Base-by-base conservation (phyloP, 176 grass and related monocot genomes). In the Rhynchospora tenuis region DNA sequence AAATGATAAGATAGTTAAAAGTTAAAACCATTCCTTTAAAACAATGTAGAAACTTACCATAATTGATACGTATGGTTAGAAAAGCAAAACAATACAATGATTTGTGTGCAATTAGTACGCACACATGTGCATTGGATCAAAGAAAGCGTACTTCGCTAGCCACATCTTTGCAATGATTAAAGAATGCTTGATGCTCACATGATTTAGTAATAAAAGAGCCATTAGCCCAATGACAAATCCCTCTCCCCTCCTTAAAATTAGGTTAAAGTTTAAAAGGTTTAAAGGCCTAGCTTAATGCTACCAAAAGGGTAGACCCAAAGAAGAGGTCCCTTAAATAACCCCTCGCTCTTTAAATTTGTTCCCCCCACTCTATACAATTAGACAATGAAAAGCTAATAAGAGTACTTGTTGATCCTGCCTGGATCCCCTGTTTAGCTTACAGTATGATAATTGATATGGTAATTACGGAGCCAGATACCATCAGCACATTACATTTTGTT, bases 341-440 rank as follows among this genome's bases (percentile, higher is more conserved):
- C 38, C 55, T 72, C 15, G 47, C 71, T 52, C 79, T 75, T 87
- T 52, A 31, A 56, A 56, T 77, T 87, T 87, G 85, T 82, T 62
- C 85, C 85, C 79, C 58, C 57, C 50, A 80, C 68, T 85, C 60
- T 79, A 83, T 69, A 85, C 61, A 86, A 82, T 66, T 66, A 82
- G 70, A 77, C 59, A 73, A 48, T 59, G 60, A 83, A 83, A 50
- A 63, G 52, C 60, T 58, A 84, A 84, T 50, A 64, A 88, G 26
- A 79, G 50, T 54, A 84, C 9, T 64, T 78, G 51, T 50, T 50
- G 82, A 58, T 59, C 23, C 51, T 42, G 5, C 15, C 29, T 10
- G 12, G 57, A 33, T 45, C 22, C 26, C 1, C 19, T 82, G 61
- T 82, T 31, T 15, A 14, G 2, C 7, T 67, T 43, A 27, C n/a